Conservation (phyloP, 2,329 filamentous ascomycete species). For the Sarocladium oryzae region DNA sequence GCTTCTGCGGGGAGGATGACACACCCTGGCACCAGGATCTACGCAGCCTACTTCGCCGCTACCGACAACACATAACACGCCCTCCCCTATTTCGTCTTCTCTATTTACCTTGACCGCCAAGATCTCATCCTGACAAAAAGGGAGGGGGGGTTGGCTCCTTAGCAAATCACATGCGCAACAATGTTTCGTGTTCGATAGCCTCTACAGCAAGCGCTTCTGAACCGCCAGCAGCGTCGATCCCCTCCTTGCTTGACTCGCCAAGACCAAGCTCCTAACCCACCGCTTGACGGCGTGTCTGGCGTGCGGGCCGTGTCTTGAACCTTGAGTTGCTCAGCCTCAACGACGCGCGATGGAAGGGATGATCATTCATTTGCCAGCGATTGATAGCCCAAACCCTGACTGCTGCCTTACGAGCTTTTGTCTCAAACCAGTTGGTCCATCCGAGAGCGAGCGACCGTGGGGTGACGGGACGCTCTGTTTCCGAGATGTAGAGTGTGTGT, state of each 20-base stretch:
- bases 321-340: conserved; percentile 2
- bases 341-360: not conserved
- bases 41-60: too few relatives aligned
- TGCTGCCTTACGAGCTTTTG: not conserved
- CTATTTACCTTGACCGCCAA: not conserved
- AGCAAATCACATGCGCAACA: conserved; percentile 1
- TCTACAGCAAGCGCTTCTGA: too few relatives aligned
- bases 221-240: not conserved
- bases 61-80: not conserved
- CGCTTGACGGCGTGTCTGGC: not conserved
- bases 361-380: not conserved
- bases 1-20: too few relatives aligned
- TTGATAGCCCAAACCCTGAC: not conserved
- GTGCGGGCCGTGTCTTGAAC: conserved; percentile 2
- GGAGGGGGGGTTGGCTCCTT: not conserved
- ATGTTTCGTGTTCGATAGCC: not conserved
- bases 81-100: not conserved
- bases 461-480: not conserved
- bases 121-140: too few relatives aligned
- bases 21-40: too few relatives aligned
- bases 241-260: not conserved
- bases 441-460: conserved; percentile 1
- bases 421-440: conserved; percentile 5
- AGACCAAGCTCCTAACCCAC: not conserved
- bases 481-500: not conserved